phyloP scores from a whole-genome alignment of 2,329 filamentous ascomycete species.

The Aspergillus fructus region DNA sequence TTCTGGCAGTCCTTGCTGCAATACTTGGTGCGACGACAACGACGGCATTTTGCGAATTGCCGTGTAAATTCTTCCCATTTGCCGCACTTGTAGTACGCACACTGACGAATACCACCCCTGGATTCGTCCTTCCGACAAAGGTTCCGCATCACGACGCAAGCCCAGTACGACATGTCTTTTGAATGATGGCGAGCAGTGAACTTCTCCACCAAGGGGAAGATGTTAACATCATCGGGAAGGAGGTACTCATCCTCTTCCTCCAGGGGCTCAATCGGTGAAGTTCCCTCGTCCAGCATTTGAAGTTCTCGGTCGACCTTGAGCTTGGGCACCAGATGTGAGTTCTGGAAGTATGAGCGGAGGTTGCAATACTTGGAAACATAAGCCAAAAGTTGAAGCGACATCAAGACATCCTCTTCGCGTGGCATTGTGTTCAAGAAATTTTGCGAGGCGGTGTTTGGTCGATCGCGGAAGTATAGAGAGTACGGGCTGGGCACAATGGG shows the following conservation, averaged over 20 bases:
- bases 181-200: slow-evolving; percentile 95
- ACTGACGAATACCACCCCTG: slow-evolving; percentile 90
- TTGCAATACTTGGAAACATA: slow-evolving; percentile 99
- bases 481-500: slow-evolving; percentile 69
- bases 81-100: slow-evolving; percentile 95
- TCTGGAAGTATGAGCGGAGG: slow-evolving; percentile 89
- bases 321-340: slow-evolving; percentile 87
- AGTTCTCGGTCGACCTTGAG: slow-evolving; percentile 88
- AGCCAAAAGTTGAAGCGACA: slow-evolving; percentile 93
- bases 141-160: slow-evolving; percentile 97
- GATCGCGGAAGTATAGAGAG: slow-evolving; percentile 76
- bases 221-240: slow-evolving; percentile 92
- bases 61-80: slow-evolving; percentile 97
- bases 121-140: slow-evolving; percentile 97
- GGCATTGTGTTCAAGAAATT: slow-evolving; percentile 88
- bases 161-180: slow-evolving; percentile 99
- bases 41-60: slow-evolving; percentile 96
- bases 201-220: slow-evolving; percentile 96
- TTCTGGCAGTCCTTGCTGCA: slow-evolving; percentile 99
- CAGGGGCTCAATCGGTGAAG: slow-evolving; percentile 31
- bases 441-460: slow-evolving; percentile 65
- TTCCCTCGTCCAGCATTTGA: slow-evolving; percentile 72
- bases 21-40: slow-evolving; percentile 95
- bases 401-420: slow-evolving; percentile 93
- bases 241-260: slow-evolving; percentile 83